Evolutionary conservation across 192 early-diverging fungal species (phyloP), one percentile per base, ranked within the genome.

Genomic region (Coemansia nantahalensis): DNA sequence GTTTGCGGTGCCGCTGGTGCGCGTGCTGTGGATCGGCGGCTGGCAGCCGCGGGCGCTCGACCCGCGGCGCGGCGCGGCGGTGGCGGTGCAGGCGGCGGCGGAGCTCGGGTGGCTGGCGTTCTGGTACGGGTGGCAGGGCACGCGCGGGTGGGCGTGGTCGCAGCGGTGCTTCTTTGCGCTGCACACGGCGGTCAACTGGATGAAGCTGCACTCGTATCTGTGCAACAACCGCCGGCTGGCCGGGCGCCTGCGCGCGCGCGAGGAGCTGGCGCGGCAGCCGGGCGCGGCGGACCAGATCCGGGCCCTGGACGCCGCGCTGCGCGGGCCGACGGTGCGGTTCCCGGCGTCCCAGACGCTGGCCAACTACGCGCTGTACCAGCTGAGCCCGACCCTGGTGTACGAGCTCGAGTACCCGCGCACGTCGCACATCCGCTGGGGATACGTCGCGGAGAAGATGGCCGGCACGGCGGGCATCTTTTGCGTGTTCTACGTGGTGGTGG

Each of bases 161-260:
- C 92, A 98, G 68, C 83, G 84, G 8, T 88, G 90, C 39, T 91
- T 86, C 37, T 91, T 95, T 65, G 80, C 82, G 0, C 71, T 95
- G 26, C 95, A 98, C 63, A 80, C 86, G 2, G 89, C 91, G 35
- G 84, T 90, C 14, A 95, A 93, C 85, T 80, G 95, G 65, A 93
- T 98, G 92, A 98, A 98, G 59, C 82, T 92, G 59, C 91, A 94
- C 62, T 94, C 93, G n/a, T 98, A 98, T 56, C 82, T 86, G 21
- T 76, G 83, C 34, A 83, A 83, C 48, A 95, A 93, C 65, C 83
- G 83, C 21, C 84, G 88, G 10, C 65, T 91, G 10, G 85, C 86
- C 4, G 45, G 60, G 8, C 46, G 48, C 18, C 44, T 49, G 43
- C 44, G 59, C 26, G 56, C 55, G 4, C 35, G 31, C 16, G n/a